Evolutionary conservation across 495 filamentous ascomycete species (phyloP), one percentile per base, ranked within the genome.

Genomic region (Neurospora sp.): DNA sequence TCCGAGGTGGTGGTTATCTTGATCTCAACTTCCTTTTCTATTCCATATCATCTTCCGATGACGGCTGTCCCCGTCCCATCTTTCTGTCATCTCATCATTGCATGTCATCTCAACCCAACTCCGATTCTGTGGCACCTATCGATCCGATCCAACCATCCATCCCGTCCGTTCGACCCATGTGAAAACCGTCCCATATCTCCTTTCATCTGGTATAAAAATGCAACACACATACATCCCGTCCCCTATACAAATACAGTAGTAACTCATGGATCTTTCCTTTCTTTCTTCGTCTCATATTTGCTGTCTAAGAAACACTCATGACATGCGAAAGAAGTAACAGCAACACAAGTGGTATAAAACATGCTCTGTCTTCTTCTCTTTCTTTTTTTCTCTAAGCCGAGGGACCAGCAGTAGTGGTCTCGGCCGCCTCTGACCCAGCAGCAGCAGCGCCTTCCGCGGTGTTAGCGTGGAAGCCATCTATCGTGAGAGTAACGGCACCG

Each of bases 401-500:
- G 19, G 54, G 28, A 28, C 17, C 24, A 36, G 71, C 39, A 21
- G 48, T 31, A 8, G 34, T 71, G 39, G 39, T 71, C 19, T 62
- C 42, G 37, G 37, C 15, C 28, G 13, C 28, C 39, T 54, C 39
- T 42, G 39, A 19, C 28, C 21, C 34, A 71, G 69, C 48, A 62
- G 54, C 54, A 34, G 54, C 24, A 62, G 54, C 54, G 28, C 54
- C 69, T 38, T 73, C 72, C 37, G 74, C 71, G 39, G 72, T 79
- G 72, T 77, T 81, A 9, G 92, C 94, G 76, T 89, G 84, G 77
- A 97, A 90, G 17, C 91, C 92, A 75, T 96, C 91, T 45, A 94
- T 81, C 8, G 91, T 93, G 71, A 97, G 87, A 36, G 90, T 93
- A 24, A 98, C 93, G 10, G 95, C 96, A 13, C 95, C 95, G 8